phyloP scores from a whole-genome alignment of 2,329 filamentous ascomycete genomes.

The Scedosporium dehoogii region DNA sequence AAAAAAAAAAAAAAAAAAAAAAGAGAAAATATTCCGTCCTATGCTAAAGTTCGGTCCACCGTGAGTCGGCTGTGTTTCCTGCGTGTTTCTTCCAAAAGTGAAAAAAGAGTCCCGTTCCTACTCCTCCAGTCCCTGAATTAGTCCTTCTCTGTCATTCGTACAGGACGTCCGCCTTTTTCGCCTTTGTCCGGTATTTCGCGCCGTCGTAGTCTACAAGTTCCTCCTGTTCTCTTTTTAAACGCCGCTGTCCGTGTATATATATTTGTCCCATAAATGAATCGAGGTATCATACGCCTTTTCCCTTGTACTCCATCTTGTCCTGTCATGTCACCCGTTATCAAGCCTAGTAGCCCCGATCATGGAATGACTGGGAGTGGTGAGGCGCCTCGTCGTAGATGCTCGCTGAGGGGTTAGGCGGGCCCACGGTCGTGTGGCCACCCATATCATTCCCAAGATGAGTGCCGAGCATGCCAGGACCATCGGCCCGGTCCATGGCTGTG shows the following conservation, averaged over 20 bases:
- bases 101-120: not conserved
- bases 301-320: too few species aligned
- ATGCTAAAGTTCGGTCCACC: not conserved
- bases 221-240: not conserved
- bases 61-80: not conserved
- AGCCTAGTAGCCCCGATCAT: conserved; percentile 1
- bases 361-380: not conserved
- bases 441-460: not conserved
- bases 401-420: not conserved
- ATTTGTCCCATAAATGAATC: not conserved
- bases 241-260: not conserved
- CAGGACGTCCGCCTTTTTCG: not conserved
- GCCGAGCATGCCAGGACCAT: not conserved
- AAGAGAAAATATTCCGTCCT: not conserved
- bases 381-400: not conserved
- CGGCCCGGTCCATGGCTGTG: not conserved
- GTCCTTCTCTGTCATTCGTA: not conserved
- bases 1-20: too few species aligned
- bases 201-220: not conserved
- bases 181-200: not conserved
- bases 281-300: not conserved
- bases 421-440: not conserved
- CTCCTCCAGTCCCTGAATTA: not conserved
- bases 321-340: not conserved
- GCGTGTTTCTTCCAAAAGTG: not conserved